Conservation (phyloP, 192 early-diverging fungal species). For the Coemansia umbellata region DNA sequence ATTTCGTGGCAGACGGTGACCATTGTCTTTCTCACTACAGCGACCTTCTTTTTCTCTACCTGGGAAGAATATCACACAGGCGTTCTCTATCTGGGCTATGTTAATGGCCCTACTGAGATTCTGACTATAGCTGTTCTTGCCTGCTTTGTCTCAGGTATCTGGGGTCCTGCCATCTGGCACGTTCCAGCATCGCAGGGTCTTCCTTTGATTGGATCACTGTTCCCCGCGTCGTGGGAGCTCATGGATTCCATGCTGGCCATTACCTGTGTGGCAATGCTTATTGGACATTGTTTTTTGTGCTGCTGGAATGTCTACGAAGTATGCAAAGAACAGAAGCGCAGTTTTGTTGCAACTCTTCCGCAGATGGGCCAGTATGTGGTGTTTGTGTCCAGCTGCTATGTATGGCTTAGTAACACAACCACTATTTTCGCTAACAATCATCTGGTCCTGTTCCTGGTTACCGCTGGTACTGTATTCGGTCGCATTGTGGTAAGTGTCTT, state of each 20-base stretch:
- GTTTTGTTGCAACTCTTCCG: conserved; percentile 58
- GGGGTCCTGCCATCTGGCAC: conserved; percentile 51
- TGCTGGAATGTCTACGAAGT: conserved; percentile 48
- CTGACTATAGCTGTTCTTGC: conserved; percentile 65
- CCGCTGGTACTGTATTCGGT: conserved; percentile 78
- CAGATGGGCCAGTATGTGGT: conserved; percentile 63
- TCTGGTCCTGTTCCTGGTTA: conserved; percentile 69
- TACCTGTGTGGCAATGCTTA: conserved; percentile 27
- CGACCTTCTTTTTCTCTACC: conserved; percentile 81
- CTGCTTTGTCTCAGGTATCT: conserved; percentile 68
- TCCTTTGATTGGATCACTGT: conserved; percentile 31
- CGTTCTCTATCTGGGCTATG: conserved; percentile 73
- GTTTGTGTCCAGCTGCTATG: conserved; percentile 59
- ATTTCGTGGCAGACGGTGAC: conserved; percentile 60
- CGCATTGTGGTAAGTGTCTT: conserved; percentile 61
- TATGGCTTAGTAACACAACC: conserved; percentile 72
- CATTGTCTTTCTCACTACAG: conserved; percentile 62
- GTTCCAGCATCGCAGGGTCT: conserved; percentile 34
- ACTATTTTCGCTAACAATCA: conserved; percentile 66
- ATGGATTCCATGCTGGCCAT: conserved; percentile 34
- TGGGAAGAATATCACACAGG: conserved; percentile 92
- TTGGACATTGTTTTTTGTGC: conserved; percentile 43
- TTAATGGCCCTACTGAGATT: conserved; percentile 87
- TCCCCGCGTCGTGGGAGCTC: conserved; percentile 45
- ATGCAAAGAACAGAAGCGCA: conserved; percentile 57